These are phyloP conservation scores for Seiridium cupressi DNA, from an alignment of 2,329 filamentous ascomycete species.

Conservation along the genomic window DNA sequence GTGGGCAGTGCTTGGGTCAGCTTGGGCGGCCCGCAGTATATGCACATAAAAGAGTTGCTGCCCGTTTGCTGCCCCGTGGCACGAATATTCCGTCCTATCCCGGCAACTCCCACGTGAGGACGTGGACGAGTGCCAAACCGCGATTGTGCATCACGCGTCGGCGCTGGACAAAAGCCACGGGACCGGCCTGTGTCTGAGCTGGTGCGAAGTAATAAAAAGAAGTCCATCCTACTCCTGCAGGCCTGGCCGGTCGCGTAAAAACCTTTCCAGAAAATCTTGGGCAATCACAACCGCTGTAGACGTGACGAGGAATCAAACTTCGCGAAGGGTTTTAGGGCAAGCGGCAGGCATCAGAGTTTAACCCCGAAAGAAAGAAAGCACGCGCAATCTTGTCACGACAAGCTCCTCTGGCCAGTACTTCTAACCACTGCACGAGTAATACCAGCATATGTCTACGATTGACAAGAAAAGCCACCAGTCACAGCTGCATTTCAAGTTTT, in stretches of 20 bases:
- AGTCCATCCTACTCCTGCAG: not conserved
- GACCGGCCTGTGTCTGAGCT: slow-evolving; percentile 12
- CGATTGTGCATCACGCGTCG: slow-evolving; percentile 29
- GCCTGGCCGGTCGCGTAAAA: no score
- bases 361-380: not conserved
- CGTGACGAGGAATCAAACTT: not conserved
- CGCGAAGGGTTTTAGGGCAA: not conserved
- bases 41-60: not conserved
- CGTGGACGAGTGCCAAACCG: slow-evolving; percentile 12
- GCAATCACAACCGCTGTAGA: not conserved
- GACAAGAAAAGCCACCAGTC: not conserved
- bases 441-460: not conserved
- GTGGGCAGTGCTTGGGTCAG: not conserved
- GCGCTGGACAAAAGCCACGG: slow-evolving; percentile 22
- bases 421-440: no score
- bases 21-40: not conserved
- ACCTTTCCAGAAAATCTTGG: no score
- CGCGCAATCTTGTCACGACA: not conserved
- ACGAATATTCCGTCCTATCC: slow-evolving; percentile 14
- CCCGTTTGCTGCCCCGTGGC: slow-evolving; percentile 5
- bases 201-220: not conserved
- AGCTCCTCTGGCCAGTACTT: not conserved
- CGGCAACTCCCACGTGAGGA: slow-evolving; percentile 13
- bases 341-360: not conserved
- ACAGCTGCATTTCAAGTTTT: not conserved